phyloP scores from a whole-genome alignment of 768 basidiomycete genomes.

The Hericium erinaceus region DNA sequence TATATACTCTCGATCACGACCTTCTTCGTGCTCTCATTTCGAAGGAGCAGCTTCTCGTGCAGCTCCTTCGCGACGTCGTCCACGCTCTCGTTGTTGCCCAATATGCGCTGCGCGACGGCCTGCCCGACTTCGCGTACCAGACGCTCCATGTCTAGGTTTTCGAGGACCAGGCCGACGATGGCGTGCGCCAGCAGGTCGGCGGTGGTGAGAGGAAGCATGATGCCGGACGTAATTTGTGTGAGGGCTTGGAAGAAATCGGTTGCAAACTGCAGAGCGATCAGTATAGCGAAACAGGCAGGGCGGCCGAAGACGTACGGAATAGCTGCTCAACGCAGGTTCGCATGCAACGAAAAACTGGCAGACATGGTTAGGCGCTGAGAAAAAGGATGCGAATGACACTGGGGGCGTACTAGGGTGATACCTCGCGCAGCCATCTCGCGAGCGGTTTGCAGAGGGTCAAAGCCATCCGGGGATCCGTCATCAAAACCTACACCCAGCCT shows the following conservation, averaged over 20 bases:
- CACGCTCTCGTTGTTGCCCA: conserved; percentile 89
- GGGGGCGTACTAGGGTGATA: conserved; percentile 68
- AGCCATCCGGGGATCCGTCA: conserved; percentile 88
- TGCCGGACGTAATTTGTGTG: conserved; percentile 84
- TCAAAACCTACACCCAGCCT: conserved; percentile 58
- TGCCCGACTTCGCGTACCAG: conserved; percentile 90
- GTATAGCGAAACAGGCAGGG: background rate
- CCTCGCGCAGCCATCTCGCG: conserved; percentile 86
- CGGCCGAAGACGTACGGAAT: conserved; percentile 48
- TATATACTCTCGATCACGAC: conserved; percentile 96
- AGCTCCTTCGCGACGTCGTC: conserved; percentile 94
- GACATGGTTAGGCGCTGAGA: conserved; percentile 4
- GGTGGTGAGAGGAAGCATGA: conserved; percentile 94
- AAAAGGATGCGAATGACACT: conserved; percentile 4
- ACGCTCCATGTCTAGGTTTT: conserved; percentile 97
- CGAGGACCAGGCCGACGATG: conserved; percentile 92
- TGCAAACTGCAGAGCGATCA: conserved; percentile 48
- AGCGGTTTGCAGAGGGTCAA: conserved; percentile 82
- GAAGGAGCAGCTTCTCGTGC: conserved; percentile 80
- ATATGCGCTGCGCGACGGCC: conserved; percentile 86
- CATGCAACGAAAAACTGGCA: conserved; percentile 96
- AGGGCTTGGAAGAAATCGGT: conserved; percentile 94
- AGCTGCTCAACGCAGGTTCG: conserved; percentile 91
- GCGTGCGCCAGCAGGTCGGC: conserved; percentile 92
- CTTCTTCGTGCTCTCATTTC: conserved; percentile 96